phyloP scores from a whole-genome alignment of 371 early-diverging fungal species.

The Nosema muscidifuracis region DNA sequence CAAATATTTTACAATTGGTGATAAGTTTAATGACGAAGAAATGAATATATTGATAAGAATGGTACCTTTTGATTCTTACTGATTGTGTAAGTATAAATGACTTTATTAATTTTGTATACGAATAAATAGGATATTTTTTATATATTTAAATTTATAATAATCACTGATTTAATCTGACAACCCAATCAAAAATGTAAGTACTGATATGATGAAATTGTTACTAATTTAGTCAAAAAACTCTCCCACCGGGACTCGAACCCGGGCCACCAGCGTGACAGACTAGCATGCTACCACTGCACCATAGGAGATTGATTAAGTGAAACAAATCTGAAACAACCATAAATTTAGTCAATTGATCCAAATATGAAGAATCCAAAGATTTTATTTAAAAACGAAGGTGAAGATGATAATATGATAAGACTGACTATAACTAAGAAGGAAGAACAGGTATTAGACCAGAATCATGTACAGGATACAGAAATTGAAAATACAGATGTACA shows the following conservation, averaged over 20 bases:
- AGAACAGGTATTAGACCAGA: no score
- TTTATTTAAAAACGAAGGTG: neutral
- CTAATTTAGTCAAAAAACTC: conserved; percentile 58
- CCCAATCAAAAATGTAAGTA: no score
- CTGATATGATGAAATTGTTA: no score
- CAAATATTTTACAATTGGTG: conserved; percentile 24
- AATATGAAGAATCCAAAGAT: neutral
- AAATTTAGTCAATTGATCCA: no score
- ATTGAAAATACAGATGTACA: no score
- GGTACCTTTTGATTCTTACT: conserved; percentile 16
- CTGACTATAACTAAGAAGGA: neutral
- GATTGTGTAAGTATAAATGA: neutral
- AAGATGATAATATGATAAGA: neutral
- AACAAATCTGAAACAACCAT: neutral
- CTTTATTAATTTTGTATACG: neutral
- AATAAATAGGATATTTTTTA: no score
- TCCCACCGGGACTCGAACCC: conserved; percentile 63
- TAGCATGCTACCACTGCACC: conserved; percentile 62
- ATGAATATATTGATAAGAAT: neutral
- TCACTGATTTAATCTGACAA: no score
- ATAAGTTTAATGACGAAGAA: conserved; percentile 42
- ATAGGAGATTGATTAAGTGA: conserved; percentile 50
- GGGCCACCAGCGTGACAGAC: conserved; percentile 63
- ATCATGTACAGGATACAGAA: no score
- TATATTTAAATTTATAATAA: no score